Conservation (phyloP, 2,329 filamentous ascomycete species). For the Paraconiothyrium brasiliense region DNA sequence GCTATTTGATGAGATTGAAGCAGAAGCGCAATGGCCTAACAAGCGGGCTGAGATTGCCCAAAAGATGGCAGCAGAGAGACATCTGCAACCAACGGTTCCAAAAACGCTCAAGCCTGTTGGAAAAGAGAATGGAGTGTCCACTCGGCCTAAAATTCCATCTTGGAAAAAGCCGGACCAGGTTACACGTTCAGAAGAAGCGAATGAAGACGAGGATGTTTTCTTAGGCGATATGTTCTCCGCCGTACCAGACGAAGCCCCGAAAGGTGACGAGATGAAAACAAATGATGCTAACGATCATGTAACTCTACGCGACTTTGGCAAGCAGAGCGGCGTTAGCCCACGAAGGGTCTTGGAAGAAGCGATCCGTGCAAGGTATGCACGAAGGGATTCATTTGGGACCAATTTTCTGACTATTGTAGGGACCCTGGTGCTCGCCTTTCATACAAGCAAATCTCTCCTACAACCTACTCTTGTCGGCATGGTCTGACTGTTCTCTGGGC, state of each 20-base stretch:
- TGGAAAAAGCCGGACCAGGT: conserved; percentile 15
- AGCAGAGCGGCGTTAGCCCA: conserved; percentile 79
- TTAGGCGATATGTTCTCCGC: conserved; percentile 67
- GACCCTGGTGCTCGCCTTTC: conserved; percentile 74
- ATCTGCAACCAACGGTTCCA: not conserved
- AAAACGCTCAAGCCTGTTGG: not conserved
- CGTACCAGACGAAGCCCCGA: conserved; percentile 56
- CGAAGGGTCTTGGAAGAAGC: conserved; percentile 82
- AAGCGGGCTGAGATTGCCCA: conserved; percentile 54
- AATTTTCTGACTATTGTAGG: conserved; percentile 46
- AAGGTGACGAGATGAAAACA: conserved; percentile 27
- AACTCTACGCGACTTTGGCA: conserved; percentile 82
- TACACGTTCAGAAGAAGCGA: conserved; percentile 54
- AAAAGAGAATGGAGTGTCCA: not conserved
- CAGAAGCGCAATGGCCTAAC: conserved; percentile 57
- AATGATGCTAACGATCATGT: conserved; percentile 60
- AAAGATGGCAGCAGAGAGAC: conserved; percentile 44
- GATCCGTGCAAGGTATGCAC: conserved; percentile 76
- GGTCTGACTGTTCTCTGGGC: conserved; percentile 80
- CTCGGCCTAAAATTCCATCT: conserved; percentile 1
- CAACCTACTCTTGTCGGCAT: conserved; percentile 79
- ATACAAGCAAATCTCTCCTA: conserved; percentile 76
- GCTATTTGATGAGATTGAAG: conserved; percentile 59
- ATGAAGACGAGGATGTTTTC: conserved; percentile 55
- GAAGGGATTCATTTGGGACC: too few species aligned